Conservation (phyloP, 495 filamentous ascomycete genomes). For the Neohortaea acidophila region DNA sequence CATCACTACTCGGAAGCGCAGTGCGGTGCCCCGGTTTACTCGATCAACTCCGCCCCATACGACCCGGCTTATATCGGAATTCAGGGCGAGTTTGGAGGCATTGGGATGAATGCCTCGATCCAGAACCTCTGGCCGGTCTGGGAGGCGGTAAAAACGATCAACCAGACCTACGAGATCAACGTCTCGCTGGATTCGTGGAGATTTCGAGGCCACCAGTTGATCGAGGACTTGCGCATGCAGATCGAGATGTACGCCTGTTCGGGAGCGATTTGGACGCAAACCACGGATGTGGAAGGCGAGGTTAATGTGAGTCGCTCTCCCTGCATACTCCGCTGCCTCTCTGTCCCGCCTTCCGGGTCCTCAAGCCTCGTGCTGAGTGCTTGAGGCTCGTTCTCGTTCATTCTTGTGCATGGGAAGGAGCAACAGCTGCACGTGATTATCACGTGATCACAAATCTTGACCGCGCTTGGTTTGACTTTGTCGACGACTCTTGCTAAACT, state of each 20-base stretch:
- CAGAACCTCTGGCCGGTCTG: constrained; percentile 45
- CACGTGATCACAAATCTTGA: too few species aligned
- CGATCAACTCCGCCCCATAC: constrained; percentile 38
- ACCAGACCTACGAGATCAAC: constrained; percentile 52
- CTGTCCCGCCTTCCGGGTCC: too few species aligned
- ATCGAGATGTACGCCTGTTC: constrained; percentile 41
- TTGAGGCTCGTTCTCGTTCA: too few species aligned
- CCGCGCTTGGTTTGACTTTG: too few species aligned
- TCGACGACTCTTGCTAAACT: too few species aligned
- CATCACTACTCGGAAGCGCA: constrained; percentile 59
- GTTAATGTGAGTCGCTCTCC: too few species aligned
- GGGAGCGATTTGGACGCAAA: constrained; percentile 49
- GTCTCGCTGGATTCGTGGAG: constrained; percentile 43
- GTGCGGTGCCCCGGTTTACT: constrained; percentile 52
- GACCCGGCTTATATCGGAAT: constrained; percentile 46
- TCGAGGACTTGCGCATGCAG: constrained; percentile 44
- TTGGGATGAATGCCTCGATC: constrained; percentile 44
- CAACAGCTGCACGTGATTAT: too few species aligned
- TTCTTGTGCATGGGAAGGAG: too few species aligned
- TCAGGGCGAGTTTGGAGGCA: constrained; percentile 54
- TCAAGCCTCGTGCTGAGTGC: too few species aligned
- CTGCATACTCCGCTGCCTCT: too few species aligned
- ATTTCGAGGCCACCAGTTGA: constrained; percentile 39
- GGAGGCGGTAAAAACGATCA: constrained; percentile 39
- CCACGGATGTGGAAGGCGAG: constrained; percentile 55